A percentile compares a stretch with the other conserved stretches of the same genome.
phyloP scores from a whole-genome alignment of 805 yeast genomes.

The Candida ovalis region DNA sequence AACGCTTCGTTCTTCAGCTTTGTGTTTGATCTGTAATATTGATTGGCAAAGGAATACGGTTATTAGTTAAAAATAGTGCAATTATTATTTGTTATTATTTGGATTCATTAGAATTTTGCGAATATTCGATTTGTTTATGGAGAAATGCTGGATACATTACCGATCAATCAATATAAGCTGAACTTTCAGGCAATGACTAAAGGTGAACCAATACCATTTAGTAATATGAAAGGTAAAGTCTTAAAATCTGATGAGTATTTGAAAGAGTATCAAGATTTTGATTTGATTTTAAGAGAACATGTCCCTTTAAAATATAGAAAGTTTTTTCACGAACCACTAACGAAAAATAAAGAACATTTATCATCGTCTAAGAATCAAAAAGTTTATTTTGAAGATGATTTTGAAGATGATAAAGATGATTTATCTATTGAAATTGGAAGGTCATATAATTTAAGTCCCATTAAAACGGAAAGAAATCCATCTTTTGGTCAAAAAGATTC shows the following conservation, averaged over 20 bases:
- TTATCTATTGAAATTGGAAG: slow-evolving; percentile 28
- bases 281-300: slow-evolving; percentile 25
- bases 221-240: slow-evolving; percentile 27
- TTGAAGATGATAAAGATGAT: slow-evolving; percentile 1
- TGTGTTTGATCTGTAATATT: too few relatives aligned
- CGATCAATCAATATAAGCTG: slow-evolving; percentile 25
- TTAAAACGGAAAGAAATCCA: slow-evolving; percentile 14
- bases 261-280: slow-evolving; percentile 27
- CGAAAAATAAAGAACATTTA: neutral
- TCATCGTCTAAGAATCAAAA: neutral
- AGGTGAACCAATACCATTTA: slow-evolving; percentile 26
- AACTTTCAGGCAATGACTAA: slow-evolving; percentile 26
- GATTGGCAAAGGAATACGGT: too few relatives aligned
- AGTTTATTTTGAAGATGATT: slow-evolving; percentile 6
- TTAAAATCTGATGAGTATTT: slow-evolving; percentile 20
- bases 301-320: slow-evolving; percentile 25
- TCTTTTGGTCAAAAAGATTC: slow-evolving; percentile 21
- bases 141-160: slow-evolving; percentile 27
- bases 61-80: too few relatives aligned
- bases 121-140: neutral
- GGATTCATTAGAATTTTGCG: too few relatives aligned
- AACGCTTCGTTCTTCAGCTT: too few relatives aligned
- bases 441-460: slow-evolving; percentile 27
- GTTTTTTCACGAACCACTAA: slow-evolving; percentile 18
- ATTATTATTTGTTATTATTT: too few relatives aligned